These are phyloP conservation scores for Heracleum sosnowskyi DNA, from an alignment of 129 eudicot genomes.

Conservation along the genomic window DNA sequence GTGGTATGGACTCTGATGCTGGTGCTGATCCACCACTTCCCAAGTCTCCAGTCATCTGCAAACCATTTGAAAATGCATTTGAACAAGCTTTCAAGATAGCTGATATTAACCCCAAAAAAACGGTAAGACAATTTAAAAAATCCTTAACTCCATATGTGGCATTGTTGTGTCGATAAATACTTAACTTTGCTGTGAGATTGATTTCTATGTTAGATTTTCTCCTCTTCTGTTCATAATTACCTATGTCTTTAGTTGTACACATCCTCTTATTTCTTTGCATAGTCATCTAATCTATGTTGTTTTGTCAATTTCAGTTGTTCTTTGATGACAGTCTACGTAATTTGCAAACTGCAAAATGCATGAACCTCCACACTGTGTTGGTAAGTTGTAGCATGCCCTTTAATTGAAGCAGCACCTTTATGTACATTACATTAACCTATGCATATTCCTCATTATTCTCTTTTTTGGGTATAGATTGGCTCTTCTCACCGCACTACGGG, in stretches of 20 bases:
- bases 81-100: slow-evolving; percentile 62
- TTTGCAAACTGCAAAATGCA: slow-evolving; percentile 48
- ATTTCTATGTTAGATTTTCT: background rate
- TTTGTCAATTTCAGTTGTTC: slow-evolving; percentile 52
- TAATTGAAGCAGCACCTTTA: background rate
- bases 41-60: slow-evolving; percentile 56
- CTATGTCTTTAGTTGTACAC: background rate
- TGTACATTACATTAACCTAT: background rate
- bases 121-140: slow-evolving; percentile 40
- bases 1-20: slow-evolving; percentile 6
- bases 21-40: slow-evolving; percentile 29
- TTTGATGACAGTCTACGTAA: slow-evolving; percentile 86
- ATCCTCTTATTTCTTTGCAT: background rate
- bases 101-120: slow-evolving; percentile 52
- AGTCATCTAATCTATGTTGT: no score
- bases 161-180: background rate
- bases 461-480: slow-evolving; percentile 41
- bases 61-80: slow-evolving; percentile 64
- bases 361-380: slow-evolving; percentile 71
- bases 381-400: slow-evolving; percentile 21
- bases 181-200: background rate
- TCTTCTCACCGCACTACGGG: slow-evolving; percentile 46
- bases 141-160: background rate
- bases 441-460: background rate
- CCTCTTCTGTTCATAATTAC: background rate